Conservation (phyloP, 1,139 yeast species). For the Pichia sp. region DNA sequence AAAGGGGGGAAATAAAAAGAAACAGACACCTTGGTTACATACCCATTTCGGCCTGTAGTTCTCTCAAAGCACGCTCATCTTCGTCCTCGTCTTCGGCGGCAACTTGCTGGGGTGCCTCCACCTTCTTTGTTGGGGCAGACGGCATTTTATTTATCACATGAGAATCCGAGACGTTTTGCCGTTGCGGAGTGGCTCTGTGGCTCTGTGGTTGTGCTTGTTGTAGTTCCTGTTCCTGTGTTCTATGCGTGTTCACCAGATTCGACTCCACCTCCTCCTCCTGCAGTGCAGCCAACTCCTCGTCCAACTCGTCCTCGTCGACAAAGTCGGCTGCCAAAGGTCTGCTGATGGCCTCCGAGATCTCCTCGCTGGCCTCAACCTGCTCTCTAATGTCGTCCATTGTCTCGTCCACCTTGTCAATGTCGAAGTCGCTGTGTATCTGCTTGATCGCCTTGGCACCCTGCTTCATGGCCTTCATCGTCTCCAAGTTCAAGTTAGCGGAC, state of each 20-base stretch:
- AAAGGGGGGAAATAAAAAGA: not conserved
- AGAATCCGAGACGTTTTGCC: not conserved
- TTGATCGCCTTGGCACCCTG: slow-evolving; percentile 97
- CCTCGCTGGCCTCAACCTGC: slow-evolving; percentile 92
- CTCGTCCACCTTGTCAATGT: slow-evolving; percentile 92
- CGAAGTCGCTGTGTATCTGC: slow-evolving; percentile 90
- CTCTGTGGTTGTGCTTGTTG: slow-evolving; percentile 10
- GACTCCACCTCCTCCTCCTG: slow-evolving; percentile 70
- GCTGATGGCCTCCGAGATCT: slow-evolving; percentile 92
- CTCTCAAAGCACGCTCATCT: slow-evolving; percentile 82
- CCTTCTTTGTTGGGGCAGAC: slow-evolving; percentile 35
- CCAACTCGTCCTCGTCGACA: slow-evolving; percentile 75
- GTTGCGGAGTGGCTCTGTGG: not conserved
- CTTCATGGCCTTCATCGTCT: slow-evolving; percentile 98
- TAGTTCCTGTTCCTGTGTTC: slow-evolving; percentile 8
- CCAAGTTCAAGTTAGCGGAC: slow-evolving; percentile 91
- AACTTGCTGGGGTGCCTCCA: slow-evolving; percentile 14
- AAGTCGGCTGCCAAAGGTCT: slow-evolving; percentile 81
- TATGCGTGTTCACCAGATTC: slow-evolving; percentile 16
- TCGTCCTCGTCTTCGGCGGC: slow-evolving; percentile 31
- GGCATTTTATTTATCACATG: slow-evolving; percentile 36
- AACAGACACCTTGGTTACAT: slow-evolving; percentile 37
- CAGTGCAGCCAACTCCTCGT: slow-evolving; percentile 84
- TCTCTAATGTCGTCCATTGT: slow-evolving; percentile 99
- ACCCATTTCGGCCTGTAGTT: slow-evolving; percentile 88